Conservation (phyloP, 108 stramenopile genomes). For the Heterococcus sp. region DNA sequence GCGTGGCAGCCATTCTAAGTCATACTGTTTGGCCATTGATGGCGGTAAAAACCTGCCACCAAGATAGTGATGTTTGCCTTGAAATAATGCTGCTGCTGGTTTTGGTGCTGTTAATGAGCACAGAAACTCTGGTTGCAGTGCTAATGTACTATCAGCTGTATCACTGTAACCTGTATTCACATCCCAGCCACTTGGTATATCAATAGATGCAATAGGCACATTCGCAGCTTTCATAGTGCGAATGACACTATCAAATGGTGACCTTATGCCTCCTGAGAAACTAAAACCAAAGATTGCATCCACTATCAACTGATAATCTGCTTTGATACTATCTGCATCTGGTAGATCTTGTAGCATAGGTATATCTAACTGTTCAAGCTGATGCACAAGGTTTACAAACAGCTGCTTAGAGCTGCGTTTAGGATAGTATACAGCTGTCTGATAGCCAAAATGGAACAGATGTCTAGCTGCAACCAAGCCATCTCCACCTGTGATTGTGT, state of each 20-base stretch:
- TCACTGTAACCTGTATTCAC: background rate
- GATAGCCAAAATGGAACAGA: constrained; percentile 81
- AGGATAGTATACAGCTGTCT: constrained; percentile 79
- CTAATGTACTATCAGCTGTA: background rate
- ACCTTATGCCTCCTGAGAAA: constrained; percentile 73
- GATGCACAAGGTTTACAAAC: constrained; percentile 73
- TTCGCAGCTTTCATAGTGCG: constrained; percentile 50
- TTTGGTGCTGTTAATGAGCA: constrained; percentile 91
- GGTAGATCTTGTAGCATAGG: constrained; percentile 66
- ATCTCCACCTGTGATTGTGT: too few species aligned
- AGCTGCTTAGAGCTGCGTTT: constrained; percentile 62
- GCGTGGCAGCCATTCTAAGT: constrained; percentile 52
- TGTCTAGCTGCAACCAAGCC: constrained; percentile 96
- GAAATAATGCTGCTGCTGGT: constrained; percentile 46
- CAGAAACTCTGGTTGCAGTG: constrained; percentile 69
- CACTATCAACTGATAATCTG: constrained; percentile 70
- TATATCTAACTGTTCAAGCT: constrained; percentile 77
- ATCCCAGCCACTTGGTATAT: constrained; percentile 71
- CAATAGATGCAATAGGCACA: constrained; percentile 73
- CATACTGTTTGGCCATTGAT: constrained; percentile 71
- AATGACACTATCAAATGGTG: constrained; percentile 82
- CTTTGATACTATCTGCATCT: constrained; percentile 11
- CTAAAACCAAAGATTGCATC: constrained; percentile 97
- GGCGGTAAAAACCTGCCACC: constrained; percentile 90
- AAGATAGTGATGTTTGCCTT: constrained; percentile 76